phyloP scores from a whole-genome alignment of 495 filamentous ascomycete genomes.

The Aspergillus coremiiformis region DNA sequence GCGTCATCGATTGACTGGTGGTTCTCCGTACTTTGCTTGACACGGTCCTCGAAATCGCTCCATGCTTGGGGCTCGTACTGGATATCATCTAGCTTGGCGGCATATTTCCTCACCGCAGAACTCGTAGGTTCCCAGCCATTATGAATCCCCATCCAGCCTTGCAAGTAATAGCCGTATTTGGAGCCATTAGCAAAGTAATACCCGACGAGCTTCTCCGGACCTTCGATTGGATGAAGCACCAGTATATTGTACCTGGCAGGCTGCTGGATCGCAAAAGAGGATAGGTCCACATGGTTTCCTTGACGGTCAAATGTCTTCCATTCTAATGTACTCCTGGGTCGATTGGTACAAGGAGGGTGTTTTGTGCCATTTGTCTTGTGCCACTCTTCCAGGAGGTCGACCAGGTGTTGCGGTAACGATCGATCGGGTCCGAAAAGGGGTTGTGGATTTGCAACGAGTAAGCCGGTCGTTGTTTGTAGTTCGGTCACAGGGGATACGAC shows the following conservation, averaged over 20 bases:
- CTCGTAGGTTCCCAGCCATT: not conserved
- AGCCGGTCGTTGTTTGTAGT: not conserved
- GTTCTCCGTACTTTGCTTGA: not conserved
- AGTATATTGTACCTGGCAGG: conserved; percentile 3
- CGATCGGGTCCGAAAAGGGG: not conserved
- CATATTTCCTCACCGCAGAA: conserved; percentile 1
- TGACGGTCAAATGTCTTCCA: conserved; percentile 15
- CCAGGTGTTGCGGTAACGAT: not conserved
- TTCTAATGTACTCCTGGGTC: not conserved
- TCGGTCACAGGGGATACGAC: not conserved
- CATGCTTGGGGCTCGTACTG: conserved; percentile 3
- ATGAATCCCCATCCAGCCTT: not conserved
- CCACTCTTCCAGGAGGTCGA: conserved; percentile 5
- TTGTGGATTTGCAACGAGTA: not conserved
- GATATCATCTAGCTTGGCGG: not conserved
- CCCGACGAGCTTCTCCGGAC: conserved; percentile 12
- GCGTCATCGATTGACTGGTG: not conserved
- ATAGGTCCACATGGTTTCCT: conserved; percentile 9
- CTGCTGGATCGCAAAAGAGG: not conserved
- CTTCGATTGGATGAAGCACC: not conserved
- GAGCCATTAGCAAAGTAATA: not conserved
- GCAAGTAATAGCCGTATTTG: not conserved
- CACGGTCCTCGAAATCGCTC: not conserved
- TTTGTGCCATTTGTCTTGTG: conserved; percentile 8
- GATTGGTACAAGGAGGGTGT: conserved; percentile 2